These are phyloP conservation scores for Beta vulgaris DNA, from an alignment of 148 eudicot genomes.

Conservation along the genomic window DNA sequence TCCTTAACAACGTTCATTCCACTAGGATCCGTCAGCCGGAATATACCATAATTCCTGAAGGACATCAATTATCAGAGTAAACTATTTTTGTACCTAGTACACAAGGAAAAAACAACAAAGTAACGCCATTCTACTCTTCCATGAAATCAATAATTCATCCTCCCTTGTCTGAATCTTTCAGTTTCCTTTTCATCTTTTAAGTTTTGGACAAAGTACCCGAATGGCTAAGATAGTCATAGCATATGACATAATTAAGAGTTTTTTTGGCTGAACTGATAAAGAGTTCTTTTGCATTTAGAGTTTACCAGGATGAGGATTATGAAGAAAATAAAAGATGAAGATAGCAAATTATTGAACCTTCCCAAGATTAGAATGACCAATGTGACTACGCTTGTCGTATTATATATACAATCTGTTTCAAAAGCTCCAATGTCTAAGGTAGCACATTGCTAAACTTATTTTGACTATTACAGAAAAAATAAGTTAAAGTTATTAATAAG, in stretches of 20 bases:
- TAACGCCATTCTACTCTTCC: conserved; percentile 8
- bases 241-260: too few species aligned
- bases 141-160: not conserved
- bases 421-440: not conserved
- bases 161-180: not conserved
- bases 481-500: too few species aligned
- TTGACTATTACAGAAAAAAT: too few species aligned
- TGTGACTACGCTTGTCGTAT: not conserved
- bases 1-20: conserved; percentile 56
- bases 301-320: not conserved
- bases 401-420: not conserved
- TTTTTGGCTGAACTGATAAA: not conserved
- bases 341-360: not conserved
- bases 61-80: conserved; percentile 19
- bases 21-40: conserved; percentile 52
- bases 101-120: not conserved
- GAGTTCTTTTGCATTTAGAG: not conserved
- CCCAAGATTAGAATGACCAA: not conserved
- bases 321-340: not conserved
- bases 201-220: too few species aligned
- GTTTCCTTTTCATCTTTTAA: not conserved
- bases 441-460: too few species aligned
- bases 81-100: not conserved
- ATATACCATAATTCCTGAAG: conserved; percentile 59
- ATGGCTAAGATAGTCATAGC: too few species aligned